Percentiles rank a stretch among this genome's conserved stretches.
Evolutionary conservation across 1,284 basidiomycete genomes (phyloP).

Genomic region (Afroboletus lepidellus): DNA sequence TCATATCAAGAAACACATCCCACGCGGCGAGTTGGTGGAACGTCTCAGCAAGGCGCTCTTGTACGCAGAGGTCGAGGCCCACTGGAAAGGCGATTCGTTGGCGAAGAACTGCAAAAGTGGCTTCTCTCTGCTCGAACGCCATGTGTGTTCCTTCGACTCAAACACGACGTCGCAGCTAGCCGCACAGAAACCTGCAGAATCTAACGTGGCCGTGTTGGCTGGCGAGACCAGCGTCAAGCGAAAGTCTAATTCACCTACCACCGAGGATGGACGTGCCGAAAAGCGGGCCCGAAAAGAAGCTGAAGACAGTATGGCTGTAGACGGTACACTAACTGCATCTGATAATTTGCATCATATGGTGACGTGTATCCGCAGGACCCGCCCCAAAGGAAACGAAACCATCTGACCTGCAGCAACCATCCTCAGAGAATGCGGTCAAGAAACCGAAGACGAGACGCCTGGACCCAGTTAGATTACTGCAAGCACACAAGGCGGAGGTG

Average conservation of each 20-base stretch:
- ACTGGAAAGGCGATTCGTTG: slow-evolving; percentile 63
- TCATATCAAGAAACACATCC: slow-evolving; percentile 66
- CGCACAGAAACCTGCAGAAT: slow-evolving; percentile 23
- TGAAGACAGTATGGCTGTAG: slow-evolving; percentile 41
- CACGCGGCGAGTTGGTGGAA: slow-evolving; percentile 79
- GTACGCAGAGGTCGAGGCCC: slow-evolving; percentile 81
- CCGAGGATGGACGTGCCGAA: slow-evolving; percentile 45
- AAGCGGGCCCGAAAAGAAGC: slow-evolving; percentile 49
- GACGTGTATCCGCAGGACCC: slow-evolving; percentile 10
- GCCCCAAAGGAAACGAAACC: slow-evolving; percentile 25
- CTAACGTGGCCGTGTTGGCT: slow-evolving; percentile 6
- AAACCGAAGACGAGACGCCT: slow-evolving; percentile 39
- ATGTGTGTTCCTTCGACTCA: slow-evolving; percentile 58
- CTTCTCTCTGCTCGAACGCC: slow-evolving; percentile 71
- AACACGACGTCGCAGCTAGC: slow-evolving; percentile 25
- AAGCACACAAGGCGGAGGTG: slow-evolving; percentile 66
- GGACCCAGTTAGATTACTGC: slow-evolving; percentile 48
- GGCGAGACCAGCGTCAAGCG: slow-evolving; percentile 39
- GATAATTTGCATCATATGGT: background rate
- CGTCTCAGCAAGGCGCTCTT: slow-evolving; percentile 78
- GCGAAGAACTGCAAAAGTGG: slow-evolving; percentile 60
- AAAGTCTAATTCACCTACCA: slow-evolving; percentile 46
- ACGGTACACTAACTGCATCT: slow-evolving; percentile 22
- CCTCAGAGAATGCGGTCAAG: slow-evolving; percentile 29
- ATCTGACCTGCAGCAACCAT: slow-evolving; percentile 19